Conservation (phyloP, 2,329 filamentous ascomycete genomes). For the Xylariomycetidae sp. region DNA sequence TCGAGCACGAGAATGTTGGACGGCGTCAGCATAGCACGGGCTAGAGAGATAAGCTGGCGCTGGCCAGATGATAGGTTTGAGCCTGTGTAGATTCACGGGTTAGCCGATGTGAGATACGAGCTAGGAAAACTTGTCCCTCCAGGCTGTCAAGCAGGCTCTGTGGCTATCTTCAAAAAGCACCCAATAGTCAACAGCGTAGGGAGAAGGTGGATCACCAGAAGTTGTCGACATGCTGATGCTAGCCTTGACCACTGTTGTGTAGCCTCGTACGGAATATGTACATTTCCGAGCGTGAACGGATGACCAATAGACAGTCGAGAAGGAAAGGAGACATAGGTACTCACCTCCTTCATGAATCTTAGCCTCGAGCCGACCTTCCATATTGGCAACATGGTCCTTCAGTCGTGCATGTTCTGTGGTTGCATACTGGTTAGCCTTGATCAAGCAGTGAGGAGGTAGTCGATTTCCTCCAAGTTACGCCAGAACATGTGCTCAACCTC, state of each 20-base stretch:
- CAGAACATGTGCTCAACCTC: constrained; percentile 19
- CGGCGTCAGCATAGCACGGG: constrained; percentile 87
- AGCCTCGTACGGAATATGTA: too few relatives aligned
- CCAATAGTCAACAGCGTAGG: background rate
- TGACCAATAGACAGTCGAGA: too few relatives aligned
- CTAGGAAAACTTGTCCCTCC: too few relatives aligned
- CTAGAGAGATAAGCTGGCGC: constrained; percentile 87
- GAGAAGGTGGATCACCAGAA: background rate
- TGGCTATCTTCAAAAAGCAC: too few relatives aligned
- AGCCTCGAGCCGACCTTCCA: constrained; percentile 88
- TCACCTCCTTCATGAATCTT: constrained; percentile 89
- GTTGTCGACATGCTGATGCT: constrained; percentile 10
- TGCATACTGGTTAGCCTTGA: constrained; percentile 34
- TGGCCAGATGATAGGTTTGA: constrained; percentile 96
- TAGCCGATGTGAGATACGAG: constrained; percentile 11
- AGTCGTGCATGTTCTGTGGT: constrained; percentile 80
- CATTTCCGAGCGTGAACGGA: too few relatives aligned
- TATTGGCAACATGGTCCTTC: constrained; percentile 80
- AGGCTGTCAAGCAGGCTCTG: too few relatives aligned
- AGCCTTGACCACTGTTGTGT: constrained; percentile 13
- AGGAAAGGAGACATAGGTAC: constrained; percentile 34
- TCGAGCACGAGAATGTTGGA: constrained; percentile 97
- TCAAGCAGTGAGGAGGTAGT: constrained; percentile 12
- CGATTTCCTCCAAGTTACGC: constrained; percentile 12
- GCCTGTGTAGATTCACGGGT: constrained; percentile 45